A percentile compares a stretch with the other conserved stretches of the same genome.
phyloP scores from a whole-genome alignment of 768 basidiomycete species.

The Leccinum incarnatum region DNA sequence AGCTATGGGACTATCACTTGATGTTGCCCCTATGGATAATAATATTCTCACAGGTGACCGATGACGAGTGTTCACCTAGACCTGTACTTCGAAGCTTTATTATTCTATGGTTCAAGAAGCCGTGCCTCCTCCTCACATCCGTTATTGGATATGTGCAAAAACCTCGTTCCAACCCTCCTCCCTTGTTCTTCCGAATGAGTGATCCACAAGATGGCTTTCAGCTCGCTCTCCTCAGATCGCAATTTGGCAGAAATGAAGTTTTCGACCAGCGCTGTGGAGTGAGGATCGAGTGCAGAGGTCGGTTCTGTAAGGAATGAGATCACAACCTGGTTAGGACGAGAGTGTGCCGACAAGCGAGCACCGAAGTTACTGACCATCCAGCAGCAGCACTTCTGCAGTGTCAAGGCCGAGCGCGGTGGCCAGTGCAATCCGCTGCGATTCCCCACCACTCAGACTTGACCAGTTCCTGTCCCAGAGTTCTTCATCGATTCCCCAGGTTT shows the following conservation, averaged over 20 bases:
- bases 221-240: slow-evolving; percentile 40
- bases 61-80: neutral
- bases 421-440: slow-evolving; percentile 79
- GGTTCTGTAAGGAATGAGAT: slow-evolving; percentile 55
- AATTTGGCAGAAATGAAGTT: slow-evolving; percentile 53
- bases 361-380: slow-evolving; percentile 58
- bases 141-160: slow-evolving; percentile 47
- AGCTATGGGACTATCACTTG: slow-evolving; percentile 48
- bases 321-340: neutral
- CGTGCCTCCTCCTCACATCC: slow-evolving; percentile 41
- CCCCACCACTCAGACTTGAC: slow-evolving; percentile 81
- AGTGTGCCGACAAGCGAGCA: neutral
- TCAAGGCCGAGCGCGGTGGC: slow-evolving; percentile 71
- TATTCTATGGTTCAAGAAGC: slow-evolving; percentile 26
- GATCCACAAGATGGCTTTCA: slow-evolving; percentile 84
- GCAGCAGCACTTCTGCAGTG: slow-evolving; percentile 73
- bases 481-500: slow-evolving; percentile 62
- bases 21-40: fast-evolving
- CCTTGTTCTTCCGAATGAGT: slow-evolving; percentile 86
- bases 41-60: neutral
- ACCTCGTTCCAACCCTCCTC: slow-evolving; percentile 67
- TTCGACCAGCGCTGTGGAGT: slow-evolving; percentile 66
- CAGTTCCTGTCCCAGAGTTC: slow-evolving; percentile 79
- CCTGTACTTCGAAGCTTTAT: neutral
- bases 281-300: slow-evolving; percentile 81